Evolutionary conservation across 352 stramenopile genomes (phyloP), one percentile per base, ranked within the genome.

Genomic region (Phytopythium chamaehyphon): DNA sequence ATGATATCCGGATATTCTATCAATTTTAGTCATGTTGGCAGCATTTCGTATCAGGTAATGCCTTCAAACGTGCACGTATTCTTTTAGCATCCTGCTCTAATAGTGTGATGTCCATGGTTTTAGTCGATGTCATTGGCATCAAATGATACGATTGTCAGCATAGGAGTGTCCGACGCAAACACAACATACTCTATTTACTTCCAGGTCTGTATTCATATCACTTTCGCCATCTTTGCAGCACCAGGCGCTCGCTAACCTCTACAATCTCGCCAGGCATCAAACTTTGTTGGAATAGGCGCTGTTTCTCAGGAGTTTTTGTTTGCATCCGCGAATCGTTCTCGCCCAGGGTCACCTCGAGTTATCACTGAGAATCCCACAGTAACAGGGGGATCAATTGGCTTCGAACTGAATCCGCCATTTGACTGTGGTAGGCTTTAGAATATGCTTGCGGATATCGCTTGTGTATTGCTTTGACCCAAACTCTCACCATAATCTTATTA

Each of bases 311-410:
- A 51, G 7, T 72, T 78, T 42, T 11, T 19, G 2, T 66, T 81
- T 40, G 7, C 37, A 9, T 86, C 64, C 19, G 60, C 59, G 8
- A 21, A 46, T 9, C 23, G 83, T 0, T 88, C 76, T 18, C 52
- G 57, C 7, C 69, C 76, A 46, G 54, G 66, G 19, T 69, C 74
- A 4, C 76, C 74, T n/a, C 59, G 50, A n/a, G 48, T 88, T 10
- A 54, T 45, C 9, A 2, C 2, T 8, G 55, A 47, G 21, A 24
- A 46, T 8, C 51, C 45, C 1, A 49, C 14, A 6, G 40, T 24
- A 11, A 83, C 72, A 1, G 72, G 77, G 36, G 77, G 77, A 19
- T 46, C 63, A 5, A 60, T 86, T 44, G 36, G 47, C 3, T 24
- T 88, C 24, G 2, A 40, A 1, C 71, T 73, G 50, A 24, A 64